Base-by-base conservation (phyloP, 805 yeast genomes). In the Ogataea zsoltii region DNA sequence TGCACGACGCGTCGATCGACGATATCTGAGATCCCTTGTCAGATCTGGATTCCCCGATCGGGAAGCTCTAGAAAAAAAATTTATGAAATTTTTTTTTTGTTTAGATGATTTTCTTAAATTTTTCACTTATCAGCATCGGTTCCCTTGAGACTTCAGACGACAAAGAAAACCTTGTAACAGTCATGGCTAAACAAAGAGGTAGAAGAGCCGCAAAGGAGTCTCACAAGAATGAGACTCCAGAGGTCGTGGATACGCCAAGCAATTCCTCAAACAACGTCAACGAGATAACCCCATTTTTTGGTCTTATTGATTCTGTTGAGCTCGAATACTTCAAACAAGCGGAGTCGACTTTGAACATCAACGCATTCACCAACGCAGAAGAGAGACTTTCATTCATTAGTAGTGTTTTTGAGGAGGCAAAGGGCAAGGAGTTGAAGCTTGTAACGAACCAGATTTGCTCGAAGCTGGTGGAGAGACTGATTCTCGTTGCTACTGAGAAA, bases 401-500 rank as follows among this genome's bases (percentile, higher is more conserved):
- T 2, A 83, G 94, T 56, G 87, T 92, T 1, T 74, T 91, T 54
- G 92, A 85, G 53, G 99, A 94, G 69, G 78, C 90, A 17, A 74
- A 76, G 38, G 97, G 96, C 2, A 90, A 91, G 57, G 98, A 92
- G 66, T 71, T 94, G 55, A 92, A 94, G 65, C 73, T 92, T 33
- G 96, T 87, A 3, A 92, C 97, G 2, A 91, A 92, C 60, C 97
- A 91, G 61, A 89, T 92, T 46, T 90, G 97, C 65, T 92, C 98
- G 18, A 92, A 92, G 63, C 73, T 94, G 47, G 75, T 94, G 72
- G 99, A 92, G 66, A 75, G 99, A 60, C 69, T 92, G 49, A 77
- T 92, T n/a, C 66, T 87, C 33, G 68, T 72, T 15, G 84, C 91
- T 13, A 72, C 76, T 21, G 83, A 81, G 49, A 70, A 66, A 11